Evolutionary conservation across 2,329 filamentous ascomycete genomes (phyloP).

Genomic region (Fonsecaea pedrosoi): DNA sequence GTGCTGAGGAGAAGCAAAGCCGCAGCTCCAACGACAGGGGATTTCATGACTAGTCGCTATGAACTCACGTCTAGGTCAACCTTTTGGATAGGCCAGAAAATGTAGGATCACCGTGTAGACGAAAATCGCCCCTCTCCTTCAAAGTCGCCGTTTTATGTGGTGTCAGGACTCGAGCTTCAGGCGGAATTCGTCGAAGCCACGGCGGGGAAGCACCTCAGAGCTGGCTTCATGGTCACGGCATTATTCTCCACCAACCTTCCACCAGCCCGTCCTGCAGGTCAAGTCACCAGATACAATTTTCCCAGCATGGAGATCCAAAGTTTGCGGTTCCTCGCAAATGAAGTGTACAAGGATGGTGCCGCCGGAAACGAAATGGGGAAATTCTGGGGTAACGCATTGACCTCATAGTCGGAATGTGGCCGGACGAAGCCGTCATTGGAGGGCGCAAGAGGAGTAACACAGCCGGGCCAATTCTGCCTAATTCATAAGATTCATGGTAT

Average conservation of each 20-base stretch:
- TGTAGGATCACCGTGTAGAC: not conserved
- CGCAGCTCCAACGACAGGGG: not conserved
- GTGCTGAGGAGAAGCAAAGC: conserved; percentile 5
- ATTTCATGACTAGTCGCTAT: conserved; percentile 3
- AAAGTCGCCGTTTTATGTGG: not conserved
- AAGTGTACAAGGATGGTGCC: not conserved
- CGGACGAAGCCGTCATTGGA: conserved; percentile 10
- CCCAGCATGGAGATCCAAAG: not conserved
- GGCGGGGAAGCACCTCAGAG: conserved; percentile 12
- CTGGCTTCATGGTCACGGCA: not conserved
- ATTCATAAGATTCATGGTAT: conserved; percentile 10
- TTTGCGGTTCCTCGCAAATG: conserved; percentile 4
- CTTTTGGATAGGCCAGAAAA: not conserved
- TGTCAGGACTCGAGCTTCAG: not conserved
- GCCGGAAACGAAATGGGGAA: conserved; percentile 8
- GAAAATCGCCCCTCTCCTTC: conserved; percentile 1
- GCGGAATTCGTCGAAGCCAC: not conserved
- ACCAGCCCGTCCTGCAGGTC: conserved; percentile 8
- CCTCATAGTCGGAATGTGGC: conserved; percentile 14
- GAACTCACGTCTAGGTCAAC: not conserved
- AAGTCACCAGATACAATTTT: conserved; percentile 1
- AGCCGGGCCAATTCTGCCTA: conserved; percentile 12
- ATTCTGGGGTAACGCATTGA: conserved; percentile 17
- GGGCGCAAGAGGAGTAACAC: conserved; percentile 2
- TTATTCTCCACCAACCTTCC: conserved; percentile 12